These are phyloP conservation scores for Microthyrium microscopicum DNA, from an alignment of 2,329 filamentous ascomycete genomes.

Conservation along the genomic window DNA sequence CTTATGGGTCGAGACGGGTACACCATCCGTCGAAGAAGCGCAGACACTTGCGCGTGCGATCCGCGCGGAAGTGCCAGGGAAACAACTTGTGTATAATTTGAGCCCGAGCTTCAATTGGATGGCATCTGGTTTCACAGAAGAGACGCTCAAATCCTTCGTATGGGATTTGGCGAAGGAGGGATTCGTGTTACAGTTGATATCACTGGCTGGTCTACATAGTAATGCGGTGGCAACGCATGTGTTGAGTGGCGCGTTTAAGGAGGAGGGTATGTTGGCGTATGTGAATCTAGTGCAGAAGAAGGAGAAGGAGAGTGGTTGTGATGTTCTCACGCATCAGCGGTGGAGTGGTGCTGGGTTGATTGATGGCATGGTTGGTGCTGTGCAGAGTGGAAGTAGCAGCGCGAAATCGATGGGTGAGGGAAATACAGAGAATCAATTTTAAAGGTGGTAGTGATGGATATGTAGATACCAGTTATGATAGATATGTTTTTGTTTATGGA, in stretches of 20 bases:
- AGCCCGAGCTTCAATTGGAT: constrained; percentile 98
- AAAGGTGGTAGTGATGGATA: no score
- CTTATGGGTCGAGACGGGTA: constrained; percentile 91
- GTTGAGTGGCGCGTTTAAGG: constrained; percentile 66
- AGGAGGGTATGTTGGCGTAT: constrained; percentile 91
- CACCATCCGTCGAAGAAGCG: constrained; percentile 67
- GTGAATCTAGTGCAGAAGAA: constrained; percentile 80
- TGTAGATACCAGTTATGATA: no score
- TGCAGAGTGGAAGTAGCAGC: constrained; percentile 78
- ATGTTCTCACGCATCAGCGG: constrained; percentile 91
- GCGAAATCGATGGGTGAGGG: constrained; percentile 91
- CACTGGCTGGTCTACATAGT: constrained; percentile 45
- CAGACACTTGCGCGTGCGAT: constrained; percentile 62
- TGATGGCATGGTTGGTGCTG: constrained; percentile 75
- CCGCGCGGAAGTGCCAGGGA: constrained; percentile 50
- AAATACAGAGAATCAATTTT: constrained; percentile 83
- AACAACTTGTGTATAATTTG: constrained; percentile 92
- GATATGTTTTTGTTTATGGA: no score
- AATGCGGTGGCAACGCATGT: constrained; percentile 52
- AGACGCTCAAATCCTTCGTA: constrained; percentile 74
- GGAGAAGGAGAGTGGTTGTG: constrained; percentile 81
- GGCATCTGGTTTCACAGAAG: constrained; percentile 75
- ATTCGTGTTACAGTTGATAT: constrained; percentile 50
- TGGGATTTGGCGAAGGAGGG: constrained; percentile 92
- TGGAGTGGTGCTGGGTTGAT: constrained; percentile 64